These are phyloP conservation scores for Populus hybrid DNA, from an alignment of 441 rosid genomes.

Conservation along the genomic window DNA sequence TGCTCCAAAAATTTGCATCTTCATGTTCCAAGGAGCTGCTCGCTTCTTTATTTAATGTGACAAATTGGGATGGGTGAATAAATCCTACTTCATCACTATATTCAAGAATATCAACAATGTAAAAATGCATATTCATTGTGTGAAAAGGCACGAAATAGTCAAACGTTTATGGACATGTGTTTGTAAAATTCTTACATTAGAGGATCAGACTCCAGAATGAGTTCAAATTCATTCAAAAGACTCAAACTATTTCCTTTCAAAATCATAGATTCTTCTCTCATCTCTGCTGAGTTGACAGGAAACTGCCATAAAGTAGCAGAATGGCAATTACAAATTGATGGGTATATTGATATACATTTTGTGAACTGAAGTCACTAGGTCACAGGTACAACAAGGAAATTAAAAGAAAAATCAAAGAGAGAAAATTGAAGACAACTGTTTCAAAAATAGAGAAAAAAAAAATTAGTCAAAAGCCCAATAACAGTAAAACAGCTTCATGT, in stretches of 20 bases:
- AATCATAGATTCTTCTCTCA: slow-evolving; percentile 18
- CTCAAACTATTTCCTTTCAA: slow-evolving; percentile 25
- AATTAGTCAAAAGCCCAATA: not conserved
- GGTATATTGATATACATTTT: not conserved
- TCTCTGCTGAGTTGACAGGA: slow-evolving; percentile 1
- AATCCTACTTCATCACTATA: slow-evolving; percentile 83
- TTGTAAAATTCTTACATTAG: slow-evolving; percentile 51
- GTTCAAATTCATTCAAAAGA: slow-evolving; percentile 54
- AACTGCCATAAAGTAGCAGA: not conserved
- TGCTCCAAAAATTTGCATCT: slow-evolving; percentile 51
- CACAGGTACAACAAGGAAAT: not conserved
- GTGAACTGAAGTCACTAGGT: not conserved
- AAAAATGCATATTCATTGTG: not conserved
- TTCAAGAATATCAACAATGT: slow-evolving; percentile 3
- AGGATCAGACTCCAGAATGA: slow-evolving; percentile 68
- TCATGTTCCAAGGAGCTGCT: slow-evolving; percentile 1
- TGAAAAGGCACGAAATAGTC: not conserved
- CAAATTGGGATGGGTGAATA: slow-evolving; percentile 80
- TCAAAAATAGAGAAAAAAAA: no score
- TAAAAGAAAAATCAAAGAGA: not conserved
- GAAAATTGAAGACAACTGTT: not conserved
- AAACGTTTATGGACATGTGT: not conserved
- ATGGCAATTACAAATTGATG: not conserved
- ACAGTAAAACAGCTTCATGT: not conserved
- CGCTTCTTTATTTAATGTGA: slow-evolving; percentile 37